These are phyloP conservation scores for Cochlearia excelsa DNA, from an alignment of 345 rosid genomes.

Conservation along the genomic window DNA sequence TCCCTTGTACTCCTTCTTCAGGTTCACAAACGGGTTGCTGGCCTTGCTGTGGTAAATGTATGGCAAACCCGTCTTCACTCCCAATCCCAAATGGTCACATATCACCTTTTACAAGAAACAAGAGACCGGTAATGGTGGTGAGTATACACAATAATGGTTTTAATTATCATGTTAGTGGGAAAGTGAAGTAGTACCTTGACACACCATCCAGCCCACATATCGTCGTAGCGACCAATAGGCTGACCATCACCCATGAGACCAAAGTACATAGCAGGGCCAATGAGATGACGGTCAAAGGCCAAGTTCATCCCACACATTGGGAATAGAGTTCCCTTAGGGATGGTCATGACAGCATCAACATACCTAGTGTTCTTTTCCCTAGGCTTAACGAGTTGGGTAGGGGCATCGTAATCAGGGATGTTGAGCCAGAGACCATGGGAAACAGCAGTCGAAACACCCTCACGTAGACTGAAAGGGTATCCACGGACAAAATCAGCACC, in stretches of 20 bases:
- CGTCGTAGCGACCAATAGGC: constrained; percentile 40
- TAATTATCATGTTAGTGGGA: neutral
- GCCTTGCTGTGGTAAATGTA: constrained; percentile 97
- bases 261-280: constrained; percentile 44
- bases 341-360: constrained; percentile 87
- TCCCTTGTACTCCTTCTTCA: constrained; percentile 35
- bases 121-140: neutral
- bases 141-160: neutral
- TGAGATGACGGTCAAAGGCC: constrained; percentile 77
- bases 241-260: neutral
- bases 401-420: no score
- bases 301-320: constrained; percentile 99
- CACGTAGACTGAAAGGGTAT: no score
- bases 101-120: constrained; percentile 51
- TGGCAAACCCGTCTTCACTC: constrained; percentile 87
- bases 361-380: constrained; percentile 25
- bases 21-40: constrained; percentile 86
- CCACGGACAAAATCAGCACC: no score
- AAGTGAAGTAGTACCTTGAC: constrained; percentile 27
- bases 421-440: no score
- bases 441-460: no score
- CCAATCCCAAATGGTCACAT: constrained; percentile 75
- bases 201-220: constrained; percentile 43
- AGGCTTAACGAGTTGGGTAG: no score
- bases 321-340: constrained; percentile 93